These are phyloP conservation scores for Fusarium concolor DNA, from an alignment of 2,329 filamentous ascomycete species.

Conservation along the genomic window DNA sequence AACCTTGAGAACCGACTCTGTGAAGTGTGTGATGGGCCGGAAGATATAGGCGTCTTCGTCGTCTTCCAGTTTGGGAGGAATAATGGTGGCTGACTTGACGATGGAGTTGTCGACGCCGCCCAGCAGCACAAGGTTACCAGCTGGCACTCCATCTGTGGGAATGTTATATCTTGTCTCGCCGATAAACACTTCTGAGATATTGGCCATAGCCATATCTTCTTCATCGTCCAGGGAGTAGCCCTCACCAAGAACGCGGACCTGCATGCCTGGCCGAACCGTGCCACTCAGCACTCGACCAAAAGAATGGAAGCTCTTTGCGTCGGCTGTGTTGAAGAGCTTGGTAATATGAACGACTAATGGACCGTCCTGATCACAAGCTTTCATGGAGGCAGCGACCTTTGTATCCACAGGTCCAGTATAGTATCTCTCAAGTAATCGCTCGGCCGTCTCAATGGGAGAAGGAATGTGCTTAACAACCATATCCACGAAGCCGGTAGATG, in stretches of 20 bases:
- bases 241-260: constrained; percentile 92
- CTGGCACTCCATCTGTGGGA: constrained; percentile 89
- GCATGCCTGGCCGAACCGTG: constrained; percentile 81
- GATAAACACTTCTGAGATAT: constrained; percentile 87
- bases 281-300: constrained; percentile 95
- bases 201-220: constrained; percentile 93
- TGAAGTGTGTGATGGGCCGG: constrained; percentile 91
- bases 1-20: constrained; percentile 96
- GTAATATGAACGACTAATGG: constrained; percentile 92
- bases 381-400: constrained; percentile 83
- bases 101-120: constrained; percentile 97
- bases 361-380: constrained; percentile 85
- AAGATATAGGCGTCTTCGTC: constrained; percentile 97
- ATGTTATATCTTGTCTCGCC: constrained; percentile 94
- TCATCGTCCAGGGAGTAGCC: constrained; percentile 97
- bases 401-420: constrained; percentile 92
- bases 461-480: constrained; percentile 93
- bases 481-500: constrained; percentile 90
- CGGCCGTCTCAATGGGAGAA: constrained; percentile 82
- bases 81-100: constrained; percentile 93
- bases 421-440: constrained; percentile 82
- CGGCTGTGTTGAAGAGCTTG: constrained; percentile 89
- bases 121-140: constrained; percentile 92
- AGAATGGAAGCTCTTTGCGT: constrained; percentile 91
- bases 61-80: constrained; percentile 82